These are phyloP conservation scores for Tephrocybe sp. DNA, from an alignment of 768 basidiomycete species.

Conservation along the genomic window DNA sequence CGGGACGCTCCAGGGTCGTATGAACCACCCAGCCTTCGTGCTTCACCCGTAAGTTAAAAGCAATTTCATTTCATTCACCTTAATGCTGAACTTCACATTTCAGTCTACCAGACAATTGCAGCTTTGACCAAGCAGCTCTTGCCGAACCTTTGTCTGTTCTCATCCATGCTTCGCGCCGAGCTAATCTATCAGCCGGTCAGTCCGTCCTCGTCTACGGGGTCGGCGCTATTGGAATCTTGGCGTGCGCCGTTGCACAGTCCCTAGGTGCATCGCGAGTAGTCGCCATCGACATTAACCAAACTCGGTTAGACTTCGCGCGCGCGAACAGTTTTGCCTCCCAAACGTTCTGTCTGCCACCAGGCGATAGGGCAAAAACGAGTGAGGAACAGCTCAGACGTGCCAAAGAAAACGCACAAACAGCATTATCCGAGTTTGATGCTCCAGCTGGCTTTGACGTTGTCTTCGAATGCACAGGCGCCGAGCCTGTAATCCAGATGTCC, in stretches of 20 bases:
- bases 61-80: constrained; percentile 6
- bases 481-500: constrained; percentile 88
- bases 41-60: constrained; percentile 74
- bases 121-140: constrained; percentile 80
- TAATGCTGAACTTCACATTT: not conserved
- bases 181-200: constrained; percentile 46
- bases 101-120: constrained; percentile 73
- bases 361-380: constrained; percentile 45
- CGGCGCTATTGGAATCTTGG: constrained; percentile 91
- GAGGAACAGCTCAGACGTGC: constrained; percentile 59
- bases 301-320: constrained; percentile 77
- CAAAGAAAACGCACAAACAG: constrained; percentile 51
- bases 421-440: constrained; percentile 53
- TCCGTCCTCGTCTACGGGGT: constrained; percentile 88
- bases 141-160: constrained; percentile 95
- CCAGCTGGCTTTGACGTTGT: constrained; percentile 88
- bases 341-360: constrained; percentile 58
- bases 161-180: constrained; percentile 57
- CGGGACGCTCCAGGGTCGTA: constrained; percentile 82
- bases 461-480: constrained; percentile 94
- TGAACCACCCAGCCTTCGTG: constrained; percentile 87
- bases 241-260: constrained; percentile 74
- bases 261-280: constrained; percentile 70
- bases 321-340: constrained; percentile 73
- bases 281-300: constrained; percentile 82